Base-by-base conservation (phyloP, 1,139 yeast genomes). In the Hyphopichia pseudoburtonii region DNA sequence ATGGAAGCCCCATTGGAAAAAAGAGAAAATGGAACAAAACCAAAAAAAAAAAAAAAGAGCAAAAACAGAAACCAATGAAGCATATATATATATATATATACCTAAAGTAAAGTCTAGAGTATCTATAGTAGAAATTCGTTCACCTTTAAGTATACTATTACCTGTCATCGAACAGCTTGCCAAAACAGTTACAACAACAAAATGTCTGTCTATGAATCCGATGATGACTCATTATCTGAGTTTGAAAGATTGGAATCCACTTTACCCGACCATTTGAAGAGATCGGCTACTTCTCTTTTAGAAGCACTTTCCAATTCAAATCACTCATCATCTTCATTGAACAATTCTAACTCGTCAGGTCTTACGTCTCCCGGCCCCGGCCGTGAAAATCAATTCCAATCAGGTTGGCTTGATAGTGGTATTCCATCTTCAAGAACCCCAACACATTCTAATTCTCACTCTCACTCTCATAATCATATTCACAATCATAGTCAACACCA, bases 201-300 rank as follows among this genome's bases (percentile, higher is more conserved):
- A 5, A 34, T 34, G 36, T 34, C 36, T 17, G 21, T 29, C 16
- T 34, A 46, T 37, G 57, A 53, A 17, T 54, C 59, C 18, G 62
- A 56, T 32, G 50, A 51, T 27, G 64, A 59, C 36, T 56, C 59
- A 3, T 35, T 53, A 14, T 33, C 44, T 12, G 76, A 71, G 50
- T 70, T 71, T 45, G 76, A 70, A 50, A 53, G 71, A 34, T 59
- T 71, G 44, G 77, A 71, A 46, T 64, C 70, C 5, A 66, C 73
- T 0, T 58, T 71, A 34, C 77, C 77, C n/a, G 70, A 62, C 26
- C 54, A 68, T 2, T 62, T 71, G 34, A 64, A 66, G 39, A 52
- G 69, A 34, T 65, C 73, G 0, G 70, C 76, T 3, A 57, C 71
- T 28, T 67, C 73, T 8, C 57, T 71, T 30, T 49, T 70, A 15